Evolutionary conservation across 2,329 filamentous ascomycete species (phyloP).

Genomic region (Dothistroma pini): DNA sequence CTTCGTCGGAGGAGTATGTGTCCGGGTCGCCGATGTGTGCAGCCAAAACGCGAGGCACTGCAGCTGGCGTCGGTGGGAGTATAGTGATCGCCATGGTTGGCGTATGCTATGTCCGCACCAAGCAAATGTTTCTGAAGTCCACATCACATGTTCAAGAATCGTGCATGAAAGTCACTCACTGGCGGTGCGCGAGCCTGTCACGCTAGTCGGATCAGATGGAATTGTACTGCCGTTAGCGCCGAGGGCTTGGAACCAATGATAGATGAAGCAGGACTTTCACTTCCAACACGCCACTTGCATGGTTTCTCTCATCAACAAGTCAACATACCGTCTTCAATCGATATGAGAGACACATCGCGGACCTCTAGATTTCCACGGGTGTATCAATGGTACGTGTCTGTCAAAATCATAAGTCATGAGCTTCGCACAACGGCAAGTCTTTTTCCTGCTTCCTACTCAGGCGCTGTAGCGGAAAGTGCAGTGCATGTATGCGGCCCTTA

Average conservation of each 20-base stretch:
- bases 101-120: neutral
- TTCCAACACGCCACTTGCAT: neutral
- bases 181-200: neutral
- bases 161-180: neutral
- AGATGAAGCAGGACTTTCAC: neutral
- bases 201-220: neutral
- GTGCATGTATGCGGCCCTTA: too few species aligned
- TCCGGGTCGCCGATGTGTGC: constrained; percentile 12
- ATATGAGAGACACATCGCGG: too few species aligned
- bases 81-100: constrained; percentile 57
- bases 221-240: neutral
- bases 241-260: neutral
- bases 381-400: too few species aligned
- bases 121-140: neutral
- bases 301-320: too few species aligned
- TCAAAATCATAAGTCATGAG: too few species aligned
- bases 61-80: constrained; percentile 48
- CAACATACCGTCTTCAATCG: too few species aligned
- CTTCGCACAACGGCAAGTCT: too few species aligned
- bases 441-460: too few species aligned
- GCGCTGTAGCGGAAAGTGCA: too few species aligned
- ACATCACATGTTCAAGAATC: neutral
- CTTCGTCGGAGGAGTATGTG: constrained; percentile 33
- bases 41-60: constrained; percentile 26
- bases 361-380: too few species aligned